These are phyloP conservation scores for Saccharomycopsis fodiens DNA, from an alignment of 805 yeast species.

Conservation along the genomic window DNA sequence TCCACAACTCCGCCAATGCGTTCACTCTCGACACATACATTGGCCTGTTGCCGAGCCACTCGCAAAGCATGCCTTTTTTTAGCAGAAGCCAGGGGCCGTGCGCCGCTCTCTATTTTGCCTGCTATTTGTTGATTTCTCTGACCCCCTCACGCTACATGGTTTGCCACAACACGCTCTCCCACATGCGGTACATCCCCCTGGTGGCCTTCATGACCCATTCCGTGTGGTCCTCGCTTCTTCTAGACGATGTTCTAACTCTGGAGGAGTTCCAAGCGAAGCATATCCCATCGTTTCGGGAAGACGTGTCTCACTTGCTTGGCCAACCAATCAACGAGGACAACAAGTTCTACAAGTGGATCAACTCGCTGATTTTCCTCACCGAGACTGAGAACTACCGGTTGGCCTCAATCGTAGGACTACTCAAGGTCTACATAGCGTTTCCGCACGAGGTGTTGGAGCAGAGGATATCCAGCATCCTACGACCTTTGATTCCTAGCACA, in stretches of 20 bases:
- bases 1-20: conserved; percentile 10
- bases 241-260: conserved; percentile 22
- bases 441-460: conserved; percentile 26
- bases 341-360: conserved; percentile 19
- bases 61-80: conserved; percentile 6
- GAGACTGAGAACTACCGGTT: conserved; percentile 22
- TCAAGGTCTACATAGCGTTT: conserved; percentile 27
- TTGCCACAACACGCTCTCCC: neutral
- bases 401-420: conserved; percentile 23
- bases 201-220: conserved; percentile 11
- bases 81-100: neutral
- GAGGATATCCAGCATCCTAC: conserved; percentile 21
- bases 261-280: conserved; percentile 22
- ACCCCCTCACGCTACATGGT: conserved; percentile 9
- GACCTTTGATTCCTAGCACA: conserved; percentile 5
- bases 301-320: conserved; percentile 14
- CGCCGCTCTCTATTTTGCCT: conserved; percentile 3
- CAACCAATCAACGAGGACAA: conserved; percentile 11
- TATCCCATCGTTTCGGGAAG: conserved; percentile 21
- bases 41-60: conserved; percentile 12
- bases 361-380: conserved; percentile 20
- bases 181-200: conserved; percentile 1
- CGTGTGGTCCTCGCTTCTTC: conserved; percentile 21
- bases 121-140: conserved; percentile 4
- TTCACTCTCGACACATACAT: conserved; percentile 12